phyloP scores from a whole-genome alignment of 306 rosid species.

The Adenanthera pavonina region DNA sequence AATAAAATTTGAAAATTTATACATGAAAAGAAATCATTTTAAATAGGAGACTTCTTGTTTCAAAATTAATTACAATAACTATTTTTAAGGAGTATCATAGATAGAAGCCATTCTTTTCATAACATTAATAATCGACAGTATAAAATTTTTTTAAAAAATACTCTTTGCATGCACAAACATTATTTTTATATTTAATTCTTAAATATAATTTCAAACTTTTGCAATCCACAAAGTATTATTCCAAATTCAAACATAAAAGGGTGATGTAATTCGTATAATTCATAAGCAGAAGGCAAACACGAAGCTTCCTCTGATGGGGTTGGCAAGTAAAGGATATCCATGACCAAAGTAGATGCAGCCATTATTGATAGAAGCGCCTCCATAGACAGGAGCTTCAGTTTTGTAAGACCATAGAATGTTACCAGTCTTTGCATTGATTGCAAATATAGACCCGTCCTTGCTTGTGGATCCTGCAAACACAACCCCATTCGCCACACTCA shows the following conservation, averaged over 20 bases:
- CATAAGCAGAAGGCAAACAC: slow-evolving; percentile 16
- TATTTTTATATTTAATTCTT: too few relatives aligned
- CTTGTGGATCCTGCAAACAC: slow-evolving; percentile 56
- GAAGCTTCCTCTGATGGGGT: background rate
- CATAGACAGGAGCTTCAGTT: slow-evolving; percentile 43
- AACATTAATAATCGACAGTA: too few relatives aligned
- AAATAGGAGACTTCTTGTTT: too few relatives aligned
- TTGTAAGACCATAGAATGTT: slow-evolving; percentile 54
- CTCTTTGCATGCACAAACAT: too few relatives aligned
- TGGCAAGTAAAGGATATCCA: background rate
- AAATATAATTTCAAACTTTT: background rate
- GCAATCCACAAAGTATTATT: background rate
- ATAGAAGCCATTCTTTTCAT: too few relatives aligned
- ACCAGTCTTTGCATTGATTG: slow-evolving; percentile 51
- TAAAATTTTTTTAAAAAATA: too few relatives aligned
- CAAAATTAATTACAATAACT: too few relatives aligned
- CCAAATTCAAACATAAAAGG: background rate
- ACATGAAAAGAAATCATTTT: too few relatives aligned
- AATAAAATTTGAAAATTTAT: too few relatives aligned
- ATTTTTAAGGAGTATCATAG: too few relatives aligned
- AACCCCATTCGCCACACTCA: slow-evolving; percentile 63
- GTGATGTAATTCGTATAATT: background rate
- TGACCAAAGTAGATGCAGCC: slow-evolving; percentile 16
- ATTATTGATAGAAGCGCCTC: background rate
- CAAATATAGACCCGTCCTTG: slow-evolving; percentile 49